Evolutionary conservation across 129 eudicot species (phyloP).

Genomic region (Pseudognaphalium luteoalbum): DNA sequence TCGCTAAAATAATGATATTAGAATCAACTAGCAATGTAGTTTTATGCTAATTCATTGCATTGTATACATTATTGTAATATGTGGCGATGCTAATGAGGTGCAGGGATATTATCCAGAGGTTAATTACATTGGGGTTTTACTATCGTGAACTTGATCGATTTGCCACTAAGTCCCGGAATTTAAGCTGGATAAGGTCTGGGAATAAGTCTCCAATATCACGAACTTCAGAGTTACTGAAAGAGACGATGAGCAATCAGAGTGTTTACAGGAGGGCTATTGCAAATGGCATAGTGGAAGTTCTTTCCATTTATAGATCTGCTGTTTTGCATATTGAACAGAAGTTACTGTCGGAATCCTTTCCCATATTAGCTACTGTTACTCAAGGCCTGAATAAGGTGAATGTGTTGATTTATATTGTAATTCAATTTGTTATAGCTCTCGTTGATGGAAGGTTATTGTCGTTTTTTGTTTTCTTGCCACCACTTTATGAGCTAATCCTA

Average conservation of each 20-base stretch:
- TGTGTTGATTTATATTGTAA: neutral
- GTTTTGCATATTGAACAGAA: conserved; percentile 82
- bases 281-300: conserved; percentile 79
- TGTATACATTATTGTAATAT: neutral
- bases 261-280: conserved; percentile 83
- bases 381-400: conserved; percentile 84
- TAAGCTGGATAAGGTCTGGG: conserved; percentile 76
- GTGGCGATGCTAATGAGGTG: conserved; percentile 27
- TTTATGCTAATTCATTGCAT: conserved; percentile 8
- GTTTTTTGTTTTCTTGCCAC: conserved; percentile 88
- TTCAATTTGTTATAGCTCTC: conserved; percentile 27
- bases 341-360: conserved; percentile 68
- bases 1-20: conserved; percentile 5
- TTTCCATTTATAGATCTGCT: conserved; percentile 75
- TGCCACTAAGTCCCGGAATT: conserved; percentile 65
- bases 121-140: conserved; percentile 76
- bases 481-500: conserved; percentile 80
- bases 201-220: conserved; percentile 45
- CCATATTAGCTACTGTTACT: conserved; percentile 77
- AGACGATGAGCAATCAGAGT: conserved; percentile 47
- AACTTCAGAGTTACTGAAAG: conserved; percentile 41
- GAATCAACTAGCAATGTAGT: conserved; percentile 13
- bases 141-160: conserved; percentile 81
- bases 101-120: conserved; percentile 82
- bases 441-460: conserved; percentile 35